Percentiles rank a stretch among this genome's conserved stretches.
phyloP scores from a whole-genome alignment of 2,329 filamentous ascomycete genomes.

The Nemania serpens region DNA sequence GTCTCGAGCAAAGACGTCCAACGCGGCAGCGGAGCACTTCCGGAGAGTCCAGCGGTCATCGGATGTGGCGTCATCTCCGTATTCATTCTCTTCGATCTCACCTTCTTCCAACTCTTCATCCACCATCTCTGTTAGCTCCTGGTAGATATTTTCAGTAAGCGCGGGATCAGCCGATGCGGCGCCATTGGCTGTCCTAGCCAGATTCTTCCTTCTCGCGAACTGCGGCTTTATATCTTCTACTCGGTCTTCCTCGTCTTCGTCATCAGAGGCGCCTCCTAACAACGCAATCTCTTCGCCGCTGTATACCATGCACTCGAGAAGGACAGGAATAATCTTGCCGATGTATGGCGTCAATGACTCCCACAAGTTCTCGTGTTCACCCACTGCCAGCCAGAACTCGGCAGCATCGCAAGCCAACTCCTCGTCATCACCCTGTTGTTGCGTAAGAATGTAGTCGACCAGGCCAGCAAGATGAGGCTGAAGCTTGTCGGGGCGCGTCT shows the following conservation, averaged over 20 bases:
- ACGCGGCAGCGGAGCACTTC: constrained; percentile 93
- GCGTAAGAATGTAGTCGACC: constrained; percentile 89
- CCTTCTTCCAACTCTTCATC: constrained; percentile 85
- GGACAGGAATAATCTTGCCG: constrained; percentile 82
- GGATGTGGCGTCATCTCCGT: constrained; percentile 78
- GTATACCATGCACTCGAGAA: constrained; percentile 95
- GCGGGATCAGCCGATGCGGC: constrained; percentile 55
- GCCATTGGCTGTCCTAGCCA: constrained; percentile 62
- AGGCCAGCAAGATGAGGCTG: constrained; percentile 84
- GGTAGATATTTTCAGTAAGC: constrained; percentile 59
- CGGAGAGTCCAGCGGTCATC: constrained; percentile 94
- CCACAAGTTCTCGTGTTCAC: constrained; percentile 83
- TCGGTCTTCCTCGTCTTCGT: constrained; percentile 89
- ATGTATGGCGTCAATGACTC: constrained; percentile 77
- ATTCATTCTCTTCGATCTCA: constrained; percentile 76
- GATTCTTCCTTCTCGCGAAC: constrained; percentile 76
- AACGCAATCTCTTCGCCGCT: constrained; percentile 89
- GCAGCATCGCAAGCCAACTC: constrained; percentile 93
- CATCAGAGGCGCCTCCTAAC: constrained; percentile 81
- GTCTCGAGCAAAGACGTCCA: constrained; percentile 91
- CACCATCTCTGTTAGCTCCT: constrained; percentile 63
- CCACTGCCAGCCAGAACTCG: constrained; percentile 95
- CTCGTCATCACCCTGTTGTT: constrained; percentile 86
- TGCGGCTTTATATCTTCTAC: constrained; percentile 89
- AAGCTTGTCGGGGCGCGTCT: constrained; percentile 87